phyloP scores from a whole-genome alignment of 208 protist genomes.

The Trypanosoma conorhini region DNA sequence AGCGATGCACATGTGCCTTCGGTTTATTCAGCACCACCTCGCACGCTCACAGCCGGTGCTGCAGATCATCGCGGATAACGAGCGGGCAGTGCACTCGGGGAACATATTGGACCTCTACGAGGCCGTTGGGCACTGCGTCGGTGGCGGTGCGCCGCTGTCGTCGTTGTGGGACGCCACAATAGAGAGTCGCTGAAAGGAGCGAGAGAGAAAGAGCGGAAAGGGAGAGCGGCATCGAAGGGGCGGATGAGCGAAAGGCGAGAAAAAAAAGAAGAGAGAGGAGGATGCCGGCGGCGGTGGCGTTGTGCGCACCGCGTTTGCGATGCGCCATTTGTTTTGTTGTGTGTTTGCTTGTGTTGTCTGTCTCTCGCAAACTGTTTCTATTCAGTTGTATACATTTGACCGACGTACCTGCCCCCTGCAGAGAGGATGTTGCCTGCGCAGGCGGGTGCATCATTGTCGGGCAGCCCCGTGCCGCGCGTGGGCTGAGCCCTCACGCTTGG shows the following conservation, averaged over 20 bases:
- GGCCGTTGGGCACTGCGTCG: constrained; percentile 45
- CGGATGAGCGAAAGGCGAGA: background rate
- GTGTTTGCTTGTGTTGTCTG: background rate
- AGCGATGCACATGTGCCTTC: constrained; percentile 55
- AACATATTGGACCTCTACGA: constrained; percentile 68
- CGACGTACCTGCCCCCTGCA: too few species aligned
- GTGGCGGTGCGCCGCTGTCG: background rate
- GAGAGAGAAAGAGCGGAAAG: background rate
- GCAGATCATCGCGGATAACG: constrained; percentile 43
- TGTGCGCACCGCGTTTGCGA: background rate
- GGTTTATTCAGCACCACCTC: constrained; percentile 52
- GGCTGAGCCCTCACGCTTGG: background rate
- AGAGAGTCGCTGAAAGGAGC: background rate
- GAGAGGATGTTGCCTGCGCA: too few species aligned
- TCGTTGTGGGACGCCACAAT: background rate
- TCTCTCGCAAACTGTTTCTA: background rate
- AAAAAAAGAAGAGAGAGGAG: background rate
- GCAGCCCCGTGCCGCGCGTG: background rate
- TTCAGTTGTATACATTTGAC: too few species aligned
- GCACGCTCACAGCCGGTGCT: constrained; percentile 37
- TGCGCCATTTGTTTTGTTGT: background rate
- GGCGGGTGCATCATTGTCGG: background rate
- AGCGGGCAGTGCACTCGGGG: constrained; percentile 53
- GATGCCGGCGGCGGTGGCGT: background rate
- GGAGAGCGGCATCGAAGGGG: background rate